Evolutionary conservation across 225 moss, liverwort and hornwort species (phyloP), one percentile per base, ranked within the genome.

Genomic region (Sphagnum contortum): DNA sequence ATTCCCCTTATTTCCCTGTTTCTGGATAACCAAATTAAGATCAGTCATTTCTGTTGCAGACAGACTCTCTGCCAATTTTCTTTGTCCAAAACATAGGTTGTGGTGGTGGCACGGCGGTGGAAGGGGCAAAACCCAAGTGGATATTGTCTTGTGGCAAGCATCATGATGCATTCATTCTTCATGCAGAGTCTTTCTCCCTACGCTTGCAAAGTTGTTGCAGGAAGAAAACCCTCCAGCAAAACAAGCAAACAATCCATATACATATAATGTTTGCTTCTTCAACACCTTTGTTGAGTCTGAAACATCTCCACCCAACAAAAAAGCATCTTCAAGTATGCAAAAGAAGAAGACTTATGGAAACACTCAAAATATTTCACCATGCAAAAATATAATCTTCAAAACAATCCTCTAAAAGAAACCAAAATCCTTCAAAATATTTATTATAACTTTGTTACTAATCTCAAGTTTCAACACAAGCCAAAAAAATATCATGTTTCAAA

Each of bases 111-210:
- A 29, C 29, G 29, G 29, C 29, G 59, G 80, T 94, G 46, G 93
- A 90, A 70, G 93, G 93, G 88, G 12, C 80, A 84, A 11, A 94
- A 90, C 74, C 93, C 93, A 60, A 94, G 93, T 75, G 93, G 93
- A 47, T 72, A 90, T 61, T 94, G 93, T 67, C 72, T 94, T 55
- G 72, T 94, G 70, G 88, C 87, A 2, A 29, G 29, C 29, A 29
- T 29, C 29, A 29, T 29, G 29, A 29, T 29, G 77, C 84, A 62
- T 84, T 86, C 52, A 70, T 94, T 75, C 77, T 79, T n/a, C 79
- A 83, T 73, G 66, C 82, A 29, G 29, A 29, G 12, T 9, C 72
- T 59, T 86, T 59, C 67, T 72, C 12, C 55, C 82, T 59, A 12
- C 49, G 46, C 64, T 64, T 47, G 66, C 71, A 7, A 67, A 60